Evolutionary conservation across 225 moss, liverwort and hornwort genomes (phyloP).

Genomic region (Thuidium tamariscinum): DNA sequence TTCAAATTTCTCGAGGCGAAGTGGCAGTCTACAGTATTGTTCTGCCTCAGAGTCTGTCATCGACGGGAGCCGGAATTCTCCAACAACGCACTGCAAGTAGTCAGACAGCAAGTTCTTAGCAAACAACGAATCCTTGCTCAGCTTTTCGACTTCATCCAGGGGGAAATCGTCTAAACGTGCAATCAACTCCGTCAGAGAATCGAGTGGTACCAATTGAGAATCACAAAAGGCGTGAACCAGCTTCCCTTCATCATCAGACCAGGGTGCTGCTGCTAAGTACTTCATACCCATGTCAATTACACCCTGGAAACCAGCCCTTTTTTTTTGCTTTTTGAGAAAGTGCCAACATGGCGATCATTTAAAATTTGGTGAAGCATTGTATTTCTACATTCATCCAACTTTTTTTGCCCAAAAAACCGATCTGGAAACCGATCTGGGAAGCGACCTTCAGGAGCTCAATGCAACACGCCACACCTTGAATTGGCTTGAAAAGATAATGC

Average conservation of each 20-base stretch:
- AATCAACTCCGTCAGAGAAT: neutral
- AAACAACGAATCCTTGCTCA: neutral
- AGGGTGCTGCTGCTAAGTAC: neutral
- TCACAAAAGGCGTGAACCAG: neutral
- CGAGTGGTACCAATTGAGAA: neutral
- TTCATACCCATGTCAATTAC: neutral
- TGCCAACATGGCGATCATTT: too few species aligned
- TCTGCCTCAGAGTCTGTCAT: neutral
- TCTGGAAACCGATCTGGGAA: neutral
- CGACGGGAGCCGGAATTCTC: neutral
- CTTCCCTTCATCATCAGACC: neutral
- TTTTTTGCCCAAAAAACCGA: too few species aligned
- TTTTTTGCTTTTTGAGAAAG: too few species aligned
- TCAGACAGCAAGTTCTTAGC: neutral
- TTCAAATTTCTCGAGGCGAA: neutral
- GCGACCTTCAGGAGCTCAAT: neutral
- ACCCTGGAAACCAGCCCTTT: neutral
- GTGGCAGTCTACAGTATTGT: neutral
- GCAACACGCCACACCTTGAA: neutral
- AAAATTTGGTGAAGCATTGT: too few species aligned
- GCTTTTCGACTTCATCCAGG: neutral
- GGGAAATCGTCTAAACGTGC: neutral
- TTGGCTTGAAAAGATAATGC: neutral
- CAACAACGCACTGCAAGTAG: neutral
- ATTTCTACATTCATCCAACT: too few species aligned